Conservation (phyloP, 2,329 filamentous ascomycete species). For the Ceratocystis variospora region DNA sequence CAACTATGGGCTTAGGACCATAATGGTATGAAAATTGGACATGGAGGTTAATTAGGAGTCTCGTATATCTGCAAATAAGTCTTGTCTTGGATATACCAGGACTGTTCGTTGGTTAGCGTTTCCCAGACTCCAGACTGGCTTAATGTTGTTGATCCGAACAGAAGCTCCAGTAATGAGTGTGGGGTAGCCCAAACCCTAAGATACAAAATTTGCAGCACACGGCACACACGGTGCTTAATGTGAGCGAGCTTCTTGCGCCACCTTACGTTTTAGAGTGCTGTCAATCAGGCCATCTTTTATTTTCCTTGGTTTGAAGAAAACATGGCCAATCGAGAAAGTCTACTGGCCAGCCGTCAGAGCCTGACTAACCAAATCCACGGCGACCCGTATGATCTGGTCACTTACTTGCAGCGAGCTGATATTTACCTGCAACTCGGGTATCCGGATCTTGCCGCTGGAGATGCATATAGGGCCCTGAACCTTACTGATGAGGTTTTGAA, state of each 20-base stretch:
- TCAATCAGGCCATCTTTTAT: background rate
- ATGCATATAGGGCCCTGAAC: slow-evolving; percentile 82
- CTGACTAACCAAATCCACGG: slow-evolving; percentile 42
- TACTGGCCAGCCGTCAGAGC: slow-evolving; percentile 41
- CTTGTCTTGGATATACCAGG: too few relatives aligned
- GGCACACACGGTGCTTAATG: too few relatives aligned
- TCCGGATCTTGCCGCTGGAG: slow-evolving; percentile 76
- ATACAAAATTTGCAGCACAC: slow-evolving; percentile 17
- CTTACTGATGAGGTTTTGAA: slow-evolving; percentile 68
- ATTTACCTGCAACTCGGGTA: slow-evolving; percentile 65
- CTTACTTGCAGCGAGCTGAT: slow-evolving; percentile 55
- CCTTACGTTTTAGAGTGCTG: too few relatives aligned
- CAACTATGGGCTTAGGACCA: background rate
- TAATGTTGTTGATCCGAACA: too few relatives aligned
- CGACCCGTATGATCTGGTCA: slow-evolving; percentile 46
- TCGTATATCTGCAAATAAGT: too few relatives aligned
- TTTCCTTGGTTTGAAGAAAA: background rate
- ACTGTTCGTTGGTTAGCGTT: too few relatives aligned
- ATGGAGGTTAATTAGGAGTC: too few relatives aligned
- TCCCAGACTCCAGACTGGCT: too few relatives aligned
- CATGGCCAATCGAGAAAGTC: slow-evolving; percentile 17
- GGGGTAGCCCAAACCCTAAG: too few relatives aligned
- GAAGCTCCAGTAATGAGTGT: too few relatives aligned
- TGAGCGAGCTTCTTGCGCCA: too few relatives aligned
- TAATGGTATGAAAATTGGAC: background rate